Base-by-base conservation (phyloP, 2,329 filamentous ascomycete species). In the Talaromyces funiculosus region DNA sequence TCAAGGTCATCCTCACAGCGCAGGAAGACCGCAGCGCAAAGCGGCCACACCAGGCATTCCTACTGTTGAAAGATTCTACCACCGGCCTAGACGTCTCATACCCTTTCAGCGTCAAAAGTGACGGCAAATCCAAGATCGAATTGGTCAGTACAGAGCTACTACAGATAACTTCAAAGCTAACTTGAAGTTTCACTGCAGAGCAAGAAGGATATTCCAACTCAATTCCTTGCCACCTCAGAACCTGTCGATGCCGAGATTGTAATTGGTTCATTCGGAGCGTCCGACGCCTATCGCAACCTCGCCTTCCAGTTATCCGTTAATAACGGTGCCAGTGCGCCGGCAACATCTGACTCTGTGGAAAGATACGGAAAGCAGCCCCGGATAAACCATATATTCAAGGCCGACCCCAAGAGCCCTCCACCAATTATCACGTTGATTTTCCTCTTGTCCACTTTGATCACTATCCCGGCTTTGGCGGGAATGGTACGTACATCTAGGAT, bases 41-140 rank as follows among this genome's bases (percentile, higher is more conserved):
- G 81, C 86, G 90, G 66, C 91, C 94, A 67, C 94, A 99, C 77
- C 94, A 99, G 77, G 92, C 92, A 5, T 97, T 97, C 80, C 82
- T 99, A 58, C 82, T 94, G 16, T 77, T 99, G 61, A 87, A 85
- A 68, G 92, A 97, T 67, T 79, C 82, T 10, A 78, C 81, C 12
- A 87, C 86, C 10, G 90, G 90, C 37, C 81, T 99, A 51, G 92
- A 97, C 75, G 87, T 92, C 24, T 92, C 92, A 0, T 96, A 93
- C 69, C 86, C 92, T 1, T 82, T 99, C 68, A 87, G 79, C 10
- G 80, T 96, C 53, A 96, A 96, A 79, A 90, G 94, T 9, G 91
- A 82, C 69, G 94, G 94, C 66, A 96, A 96, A 78, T 91, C 85
- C 22, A 87, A 86, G 59, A 82, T 96, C 33, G 89, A 95, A 67